phyloP scores from a whole-genome alignment of 257 asterid species.

The Gentiana macrophylla region DNA sequence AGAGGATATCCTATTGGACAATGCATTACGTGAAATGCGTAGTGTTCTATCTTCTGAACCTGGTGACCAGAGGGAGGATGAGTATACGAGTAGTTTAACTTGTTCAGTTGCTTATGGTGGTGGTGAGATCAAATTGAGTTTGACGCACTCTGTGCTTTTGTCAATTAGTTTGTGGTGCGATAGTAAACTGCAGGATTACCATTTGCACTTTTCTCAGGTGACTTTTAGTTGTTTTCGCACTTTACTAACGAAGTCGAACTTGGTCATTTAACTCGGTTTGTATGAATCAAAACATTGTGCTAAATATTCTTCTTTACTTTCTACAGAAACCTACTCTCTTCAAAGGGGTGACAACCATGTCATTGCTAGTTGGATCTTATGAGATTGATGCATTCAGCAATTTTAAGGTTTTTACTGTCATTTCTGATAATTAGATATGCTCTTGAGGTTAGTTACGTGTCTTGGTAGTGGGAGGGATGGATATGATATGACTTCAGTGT shows the following conservation, averaged over 20 bases:
- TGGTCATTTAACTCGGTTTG: constrained; percentile 58
- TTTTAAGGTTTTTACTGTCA: constrained; percentile 37
- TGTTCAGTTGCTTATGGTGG: constrained; percentile 37
- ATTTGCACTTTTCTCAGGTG: constrained; percentile 77
- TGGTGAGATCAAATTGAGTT: constrained; percentile 36
- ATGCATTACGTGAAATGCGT: constrained; percentile 54
- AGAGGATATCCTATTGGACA: constrained; percentile 52
- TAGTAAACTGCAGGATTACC: constrained; percentile 75
- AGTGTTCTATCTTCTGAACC: constrained; percentile 44
- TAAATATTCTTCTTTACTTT: constrained; percentile 1
- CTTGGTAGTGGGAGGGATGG: not conserved
- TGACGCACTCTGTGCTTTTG: constrained; percentile 51
- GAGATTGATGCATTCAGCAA: constrained; percentile 33
- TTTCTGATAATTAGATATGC: constrained; percentile 6
- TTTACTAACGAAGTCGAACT: too few relatives aligned
- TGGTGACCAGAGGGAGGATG: constrained; percentile 42
- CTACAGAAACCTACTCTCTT: constrained; percentile 62
- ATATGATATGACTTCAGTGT: not conserved
- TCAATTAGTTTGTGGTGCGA: constrained; percentile 88
- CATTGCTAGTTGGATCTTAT: constrained; percentile 40
- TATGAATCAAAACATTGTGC: constrained; percentile 2
- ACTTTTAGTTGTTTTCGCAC: constrained; percentile 9
- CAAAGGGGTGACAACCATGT: constrained; percentile 59
- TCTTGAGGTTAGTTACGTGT: not conserved
- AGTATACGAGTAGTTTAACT: constrained; percentile 51